Percentiles rank a stretch among this genome's conserved stretches.
phyloP scores from a whole-genome alignment of 495 filamentous ascomycete genomes.

The Aspergillus indologenus region DNA sequence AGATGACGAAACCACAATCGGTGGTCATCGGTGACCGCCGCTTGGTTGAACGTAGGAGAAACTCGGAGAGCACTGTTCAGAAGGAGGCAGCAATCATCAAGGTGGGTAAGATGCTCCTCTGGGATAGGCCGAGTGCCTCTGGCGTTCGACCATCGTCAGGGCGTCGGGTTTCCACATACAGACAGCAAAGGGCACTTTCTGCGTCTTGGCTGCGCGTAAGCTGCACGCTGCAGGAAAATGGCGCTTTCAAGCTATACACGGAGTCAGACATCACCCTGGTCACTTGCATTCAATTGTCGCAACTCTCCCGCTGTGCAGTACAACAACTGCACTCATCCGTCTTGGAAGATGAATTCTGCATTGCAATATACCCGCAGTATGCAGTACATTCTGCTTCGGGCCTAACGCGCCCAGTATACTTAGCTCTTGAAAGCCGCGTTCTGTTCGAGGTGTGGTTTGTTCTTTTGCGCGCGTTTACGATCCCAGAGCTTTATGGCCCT shows the following conservation, averaged over 20 bases:
- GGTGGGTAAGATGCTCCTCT: slow-evolving; percentile 88
- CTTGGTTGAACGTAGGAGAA: slow-evolving; percentile 53
- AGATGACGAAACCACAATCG: slow-evolving; percentile 65
- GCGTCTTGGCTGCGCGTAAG: slow-evolving; percentile 81
- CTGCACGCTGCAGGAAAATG: slow-evolving; percentile 92
- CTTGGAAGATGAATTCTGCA: slow-evolving; percentile 87
- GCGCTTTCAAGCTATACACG: slow-evolving; percentile 84
- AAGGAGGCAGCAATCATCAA: slow-evolving; percentile 93
- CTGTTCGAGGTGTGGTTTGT: slow-evolving; percentile 98
- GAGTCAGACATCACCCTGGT: slow-evolving; percentile 78
- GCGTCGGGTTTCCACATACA: slow-evolving; percentile 49
- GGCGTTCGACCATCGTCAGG: slow-evolving; percentile 39
- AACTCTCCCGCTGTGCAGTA: slow-evolving; percentile 82
- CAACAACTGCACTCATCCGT: slow-evolving; percentile 90
- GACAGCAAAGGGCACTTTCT: slow-evolving; percentile 53
- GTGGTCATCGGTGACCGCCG: slow-evolving; percentile 49
- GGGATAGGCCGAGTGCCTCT: slow-evolving; percentile 60
- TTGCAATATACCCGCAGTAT: slow-evolving; percentile 86
- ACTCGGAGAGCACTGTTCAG: slow-evolving; percentile 58
- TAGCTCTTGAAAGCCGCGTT: slow-evolving; percentile 81
- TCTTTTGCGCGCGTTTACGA: slow-evolving; percentile 84
- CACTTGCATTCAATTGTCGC: slow-evolving; percentile 81
- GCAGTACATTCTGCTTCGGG: slow-evolving; percentile 57
- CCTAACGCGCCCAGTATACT: slow-evolving; percentile 58
- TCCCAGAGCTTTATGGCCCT: slow-evolving; percentile 85